These are phyloP conservation scores for Jackrogersella multiformis DNA, from an alignment of 495 filamentous ascomycete genomes.

Conservation along the genomic window DNA sequence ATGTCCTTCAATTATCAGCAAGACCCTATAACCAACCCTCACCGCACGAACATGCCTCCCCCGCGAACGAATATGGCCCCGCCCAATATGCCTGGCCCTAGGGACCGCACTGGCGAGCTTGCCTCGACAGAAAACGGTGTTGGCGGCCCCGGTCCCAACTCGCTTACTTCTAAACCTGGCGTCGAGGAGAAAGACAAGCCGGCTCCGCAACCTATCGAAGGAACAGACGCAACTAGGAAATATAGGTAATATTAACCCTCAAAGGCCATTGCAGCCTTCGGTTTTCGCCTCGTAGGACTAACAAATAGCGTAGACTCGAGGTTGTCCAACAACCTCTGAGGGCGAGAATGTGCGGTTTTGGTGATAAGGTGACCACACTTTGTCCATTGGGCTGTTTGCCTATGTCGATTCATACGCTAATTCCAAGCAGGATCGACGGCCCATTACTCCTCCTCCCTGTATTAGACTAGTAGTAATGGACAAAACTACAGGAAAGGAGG, in stretches of 20 bases:
- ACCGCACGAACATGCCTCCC: constrained; percentile 48
- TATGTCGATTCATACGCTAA: constrained; percentile 20
- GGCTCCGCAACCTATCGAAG: constrained; percentile 45
- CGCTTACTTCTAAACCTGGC: constrained; percentile 39
- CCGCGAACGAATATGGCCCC: constrained; percentile 47
- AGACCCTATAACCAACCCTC: constrained; percentile 46
- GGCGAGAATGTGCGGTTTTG: constrained; percentile 98
- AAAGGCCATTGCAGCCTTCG: background rate
- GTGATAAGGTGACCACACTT: constrained; percentile 80
- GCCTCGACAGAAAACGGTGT: constrained; percentile 36
- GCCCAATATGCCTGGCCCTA: constrained; percentile 44
- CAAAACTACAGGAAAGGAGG: constrained; percentile 79
- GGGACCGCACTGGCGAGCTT: constrained; percentile 35
- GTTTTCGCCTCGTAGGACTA: constrained; percentile 4
- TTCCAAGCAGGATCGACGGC: constrained; percentile 79
- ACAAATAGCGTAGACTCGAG: constrained; percentile 65
- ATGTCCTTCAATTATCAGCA: constrained; percentile 46
- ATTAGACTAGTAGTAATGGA: constrained; percentile 86
- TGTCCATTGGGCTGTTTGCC: constrained; percentile 15
- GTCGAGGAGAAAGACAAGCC: constrained; percentile 42
- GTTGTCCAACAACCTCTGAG: constrained; percentile 93
- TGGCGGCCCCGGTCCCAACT: constrained; percentile 26
- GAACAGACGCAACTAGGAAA: constrained; percentile 43
- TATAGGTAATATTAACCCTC: constrained; percentile 38
- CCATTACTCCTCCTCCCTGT: constrained; percentile 95